Conservation (phyloP, 2,329 filamentous ascomycete species). For the Juglanconis sp. region DNA sequence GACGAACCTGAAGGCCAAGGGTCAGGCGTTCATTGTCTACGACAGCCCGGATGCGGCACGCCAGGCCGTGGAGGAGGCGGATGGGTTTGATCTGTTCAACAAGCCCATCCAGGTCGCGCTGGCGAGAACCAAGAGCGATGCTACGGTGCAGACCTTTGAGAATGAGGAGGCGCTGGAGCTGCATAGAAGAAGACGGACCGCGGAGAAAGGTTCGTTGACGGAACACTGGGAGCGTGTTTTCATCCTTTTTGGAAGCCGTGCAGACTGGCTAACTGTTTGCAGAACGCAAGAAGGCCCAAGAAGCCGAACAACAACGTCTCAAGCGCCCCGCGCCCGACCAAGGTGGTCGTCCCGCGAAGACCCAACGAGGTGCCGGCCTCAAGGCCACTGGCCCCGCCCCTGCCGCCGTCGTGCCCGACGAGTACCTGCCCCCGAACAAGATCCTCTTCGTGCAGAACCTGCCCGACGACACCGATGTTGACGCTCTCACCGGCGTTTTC, state of each 20-base stretch:
- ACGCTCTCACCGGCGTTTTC: slow-evolving; percentile 77
- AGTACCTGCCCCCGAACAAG: slow-evolving; percentile 96
- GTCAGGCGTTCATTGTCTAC: slow-evolving; percentile 93
- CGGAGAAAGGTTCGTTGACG: slow-evolving; percentile 73
- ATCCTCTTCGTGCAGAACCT: slow-evolving; percentile 92
- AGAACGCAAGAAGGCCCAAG: slow-evolving; percentile 77
- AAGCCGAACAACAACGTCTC: slow-evolving; percentile 73
- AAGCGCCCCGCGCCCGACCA: slow-evolving; percentile 56
- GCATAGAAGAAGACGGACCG: slow-evolving; percentile 79
- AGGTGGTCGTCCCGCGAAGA: slow-evolving; percentile 62
- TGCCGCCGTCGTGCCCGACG: slow-evolving; percentile 82
- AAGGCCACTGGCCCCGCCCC: slow-evolving; percentile 70
- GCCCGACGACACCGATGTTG: slow-evolving; percentile 80
- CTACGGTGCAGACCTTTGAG: slow-evolving; percentile 73
- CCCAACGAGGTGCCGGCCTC: slow-evolving; percentile 68
- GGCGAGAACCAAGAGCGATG: slow-evolving; percentile 82
- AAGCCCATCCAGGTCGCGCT: slow-evolving; percentile 85
- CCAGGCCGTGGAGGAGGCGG: slow-evolving; percentile 80
- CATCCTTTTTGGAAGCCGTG: background rate
- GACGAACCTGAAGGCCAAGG: slow-evolving; percentile 85
- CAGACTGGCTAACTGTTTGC: slow-evolving; percentile 6
- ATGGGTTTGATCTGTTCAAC: slow-evolving; percentile 89
- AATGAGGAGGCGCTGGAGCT: slow-evolving; percentile 77
- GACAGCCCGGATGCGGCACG: slow-evolving; percentile 75
- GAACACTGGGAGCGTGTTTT: background rate